Evolutionary conservation across 805 yeast genomes (phyloP), one percentile per base, ranked within the genome.

Genomic region (Pichia thaimueangensis): DNA sequence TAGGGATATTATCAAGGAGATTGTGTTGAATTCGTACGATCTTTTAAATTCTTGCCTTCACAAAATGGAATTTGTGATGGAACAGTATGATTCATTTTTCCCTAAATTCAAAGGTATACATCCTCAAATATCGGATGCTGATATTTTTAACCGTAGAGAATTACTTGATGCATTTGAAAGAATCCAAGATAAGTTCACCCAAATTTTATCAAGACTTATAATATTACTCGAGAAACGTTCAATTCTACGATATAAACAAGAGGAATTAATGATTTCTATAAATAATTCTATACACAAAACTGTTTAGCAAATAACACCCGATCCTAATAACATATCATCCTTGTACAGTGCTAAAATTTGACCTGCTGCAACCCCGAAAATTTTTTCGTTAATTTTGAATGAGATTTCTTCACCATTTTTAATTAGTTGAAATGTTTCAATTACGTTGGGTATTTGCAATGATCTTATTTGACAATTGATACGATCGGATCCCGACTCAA

Each of bases 361-460:
- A 0, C 97, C 98, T 0, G 89, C 86, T 0, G 96, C 89, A 56
- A 93, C 76, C 0, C 95, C 96, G 37, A 87, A 64, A 27, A 75
- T 74, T 24, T 65, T 59, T 1, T 67, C 62, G 0, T 48, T 45
- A 24, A 89, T 65, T 19, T 51, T 50, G n/a, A n/a, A n/a, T n/a
- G n/a, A n/a, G 7, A 86, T 58, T 2, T 46, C 43, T 2, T 70
- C 42, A 16, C 43, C 49, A 4, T 53, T 50, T 12, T 42, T 42
- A 4, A 34, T 29, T 5, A 36, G 31, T 10, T 39, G 39, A 13
- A 54, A 33, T 11, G 35, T 21, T 5, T 38, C 38, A 0, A 64
- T 65, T 3, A 47, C 38, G 12, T 70, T 62, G 0, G 89, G 83
- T 2, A 60, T 54, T 55, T 86, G 95, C 22, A 89, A 67, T 1